Evolutionary conservation across 768 basidiomycete genomes (phyloP), one percentile per base, ranked within the genome.

Genomic region (Gymnopilus dilepis): DNA sequence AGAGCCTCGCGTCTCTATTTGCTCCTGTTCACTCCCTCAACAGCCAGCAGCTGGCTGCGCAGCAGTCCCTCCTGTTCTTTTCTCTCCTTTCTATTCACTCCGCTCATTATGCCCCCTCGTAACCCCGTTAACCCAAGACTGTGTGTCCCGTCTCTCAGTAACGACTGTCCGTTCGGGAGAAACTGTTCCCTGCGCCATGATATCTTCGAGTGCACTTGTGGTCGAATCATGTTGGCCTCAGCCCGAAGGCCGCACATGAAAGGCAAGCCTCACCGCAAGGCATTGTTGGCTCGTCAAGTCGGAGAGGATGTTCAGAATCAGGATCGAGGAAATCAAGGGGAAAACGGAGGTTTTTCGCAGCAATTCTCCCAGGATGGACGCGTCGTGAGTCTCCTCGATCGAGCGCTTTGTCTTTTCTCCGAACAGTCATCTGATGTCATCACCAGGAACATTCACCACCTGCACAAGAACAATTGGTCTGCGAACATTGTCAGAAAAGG

Each of bases 151-250:
- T 74, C 67, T 37, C 56, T 74, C 6, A 67, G 67, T 41, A 64
- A 58, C 0, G 69, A 69, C 3, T 80, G 77, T 55, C 58, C 56
- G 1, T 67, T 62, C 40, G 75, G 76, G 15, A 37, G 66, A 19
- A 47, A 62, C n/a, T 78, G 77, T 64, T 66, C 64, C 1, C 55
- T 71, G 55, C 66, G 74, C 31, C 78, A 80, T 60, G 76, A 80
- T 59, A 74, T 77, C 37, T 69, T 71, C 45, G 69, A 71, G 45
- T 80, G 78, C 58, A 64, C 72, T 12, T 78, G 78, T 54, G 78
- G 76, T 21, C 60, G 70, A 12, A 71, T 77, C 6, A 52, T 78
- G 15, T 68, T 68, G 9, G 41, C 55, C 21, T 40, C 56, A 2
- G 48, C 60, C 54, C 61, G 63, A 37, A 56, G 61, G 4, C 59